Percentiles rank a stretch among this genome's conserved stretches.
phyloP scores from a whole-genome alignment of 768 basidiomycete species.

The Cyclocybe cylindracea region DNA sequence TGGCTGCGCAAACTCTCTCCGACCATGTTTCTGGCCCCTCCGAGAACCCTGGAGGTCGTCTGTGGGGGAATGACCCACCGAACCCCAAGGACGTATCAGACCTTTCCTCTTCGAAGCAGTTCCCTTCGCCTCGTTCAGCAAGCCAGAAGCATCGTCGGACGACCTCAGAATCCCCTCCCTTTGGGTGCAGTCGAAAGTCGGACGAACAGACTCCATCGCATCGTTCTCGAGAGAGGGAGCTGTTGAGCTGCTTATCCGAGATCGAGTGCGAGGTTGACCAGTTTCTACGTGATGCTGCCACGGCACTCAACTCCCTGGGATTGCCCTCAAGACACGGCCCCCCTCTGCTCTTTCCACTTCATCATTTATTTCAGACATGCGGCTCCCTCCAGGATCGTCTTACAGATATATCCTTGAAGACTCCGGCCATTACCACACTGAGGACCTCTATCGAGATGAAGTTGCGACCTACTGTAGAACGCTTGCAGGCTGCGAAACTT shows the following conservation, averaged over 20 bases:
- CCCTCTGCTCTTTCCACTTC: neutral
- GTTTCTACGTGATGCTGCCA: neutral
- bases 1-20: conserved; percentile 3
- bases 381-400: neutral
- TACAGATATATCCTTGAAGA: too few species aligned
- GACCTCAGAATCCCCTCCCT: neutral
- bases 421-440: neutral
- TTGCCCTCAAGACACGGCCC: neutral
- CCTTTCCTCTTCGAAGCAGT: neutral
- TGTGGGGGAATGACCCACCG: conserved; percentile 3
- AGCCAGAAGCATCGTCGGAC: neutral
- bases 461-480: too few species aligned
- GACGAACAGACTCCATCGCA: neutral
- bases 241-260: neutral
- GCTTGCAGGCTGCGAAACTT: neutral
- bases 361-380: neutral
- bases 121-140: neutral
- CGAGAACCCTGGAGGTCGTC: conserved; percentile 3
- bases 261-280: neutral
- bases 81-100: neutral
- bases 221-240: neutral
- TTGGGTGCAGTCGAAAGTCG: too few species aligned
- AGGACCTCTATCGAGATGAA: neutral
- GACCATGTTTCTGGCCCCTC: neutral
- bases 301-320: neutral